Conservation (phyloP, 2,329 filamentous ascomycete genomes). For the Cladophialophora psammophila region DNA sequence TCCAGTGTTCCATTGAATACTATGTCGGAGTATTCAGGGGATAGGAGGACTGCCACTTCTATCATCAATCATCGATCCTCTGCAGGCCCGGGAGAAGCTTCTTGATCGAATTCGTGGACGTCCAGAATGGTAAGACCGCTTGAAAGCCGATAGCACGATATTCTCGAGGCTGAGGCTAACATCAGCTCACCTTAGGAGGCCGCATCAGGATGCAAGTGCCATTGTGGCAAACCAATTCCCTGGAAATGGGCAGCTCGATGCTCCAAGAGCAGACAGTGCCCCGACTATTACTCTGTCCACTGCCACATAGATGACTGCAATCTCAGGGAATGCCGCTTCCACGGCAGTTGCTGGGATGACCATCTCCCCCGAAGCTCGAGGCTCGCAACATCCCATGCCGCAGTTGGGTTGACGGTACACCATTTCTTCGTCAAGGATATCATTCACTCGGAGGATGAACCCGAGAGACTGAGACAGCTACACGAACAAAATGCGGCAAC, state of each 20-base stretch:
- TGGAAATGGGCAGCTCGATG: conserved; percentile 17
- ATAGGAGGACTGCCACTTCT: background rate
- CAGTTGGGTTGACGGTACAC: conserved; percentile 6
- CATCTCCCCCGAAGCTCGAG: conserved; percentile 11
- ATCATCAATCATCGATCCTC: background rate
- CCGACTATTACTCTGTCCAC: conserved; percentile 18
- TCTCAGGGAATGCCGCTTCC: conserved; percentile 10
- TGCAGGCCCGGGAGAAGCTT: background rate
- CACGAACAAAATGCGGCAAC: conserved; percentile 16
- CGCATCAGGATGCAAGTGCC: conserved; percentile 11
- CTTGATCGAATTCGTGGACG: background rate
- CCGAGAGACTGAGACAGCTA: conserved; percentile 3
- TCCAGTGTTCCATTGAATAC: background rate
- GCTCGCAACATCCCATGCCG: conserved; percentile 3
- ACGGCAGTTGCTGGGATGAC: conserved; percentile 15
- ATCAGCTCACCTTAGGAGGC: background rate
- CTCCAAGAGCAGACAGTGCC: conserved; percentile 19
- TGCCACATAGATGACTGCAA: conserved; percentile 18
- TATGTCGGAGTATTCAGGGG: background rate
- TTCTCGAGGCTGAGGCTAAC: background rate
- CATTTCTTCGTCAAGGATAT: conserved; percentile 16
- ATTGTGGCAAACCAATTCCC: conserved; percentile 1
- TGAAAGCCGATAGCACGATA: background rate
- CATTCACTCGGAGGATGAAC: conserved; percentile 12
- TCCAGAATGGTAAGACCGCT: conserved; percentile 3